phyloP scores from a whole-genome alignment of 2,329 filamentous ascomycete species.

The Mycosphaerella arachidis region DNA sequence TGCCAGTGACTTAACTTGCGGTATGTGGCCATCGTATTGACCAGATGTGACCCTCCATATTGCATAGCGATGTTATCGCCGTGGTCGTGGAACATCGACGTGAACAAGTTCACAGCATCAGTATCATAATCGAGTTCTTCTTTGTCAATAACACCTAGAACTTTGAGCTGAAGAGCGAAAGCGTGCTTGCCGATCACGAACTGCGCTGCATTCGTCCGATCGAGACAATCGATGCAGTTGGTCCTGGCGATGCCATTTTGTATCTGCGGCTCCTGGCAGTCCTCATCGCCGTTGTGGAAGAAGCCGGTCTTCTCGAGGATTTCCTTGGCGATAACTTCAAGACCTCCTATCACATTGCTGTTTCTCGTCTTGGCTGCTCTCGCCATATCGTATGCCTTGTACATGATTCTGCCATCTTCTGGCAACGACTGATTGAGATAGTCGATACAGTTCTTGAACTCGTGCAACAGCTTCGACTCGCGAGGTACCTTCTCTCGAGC shows the following conservation, averaged over 20 bases:
- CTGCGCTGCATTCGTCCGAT: slow-evolving; percentile 94
- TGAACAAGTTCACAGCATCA: slow-evolving; percentile 92
- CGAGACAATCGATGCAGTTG: slow-evolving; percentile 96
- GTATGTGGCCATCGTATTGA: slow-evolving; percentile 99
- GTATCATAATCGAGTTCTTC: slow-evolving; percentile 86
- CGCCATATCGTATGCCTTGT: slow-evolving; percentile 98
- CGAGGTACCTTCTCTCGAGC: slow-evolving; percentile 78
- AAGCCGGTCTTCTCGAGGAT: slow-evolving; percentile 84
- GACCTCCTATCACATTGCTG: slow-evolving; percentile 87
- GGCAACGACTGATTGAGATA: slow-evolving; percentile 96
- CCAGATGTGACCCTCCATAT: slow-evolving; percentile 93
- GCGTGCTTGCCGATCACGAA: slow-evolving; percentile 96
- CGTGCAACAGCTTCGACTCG: slow-evolving; percentile 83
- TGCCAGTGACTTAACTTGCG: slow-evolving; percentile 99
- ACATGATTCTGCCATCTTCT: slow-evolving; percentile 75
- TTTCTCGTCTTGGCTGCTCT: slow-evolving; percentile 85
- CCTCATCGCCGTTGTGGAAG: slow-evolving; percentile 83
- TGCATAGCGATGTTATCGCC: slow-evolving; percentile 97
- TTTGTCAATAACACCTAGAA: slow-evolving; percentile 77
- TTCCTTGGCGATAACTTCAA: slow-evolving; percentile 84
- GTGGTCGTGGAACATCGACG: slow-evolving; percentile 94
- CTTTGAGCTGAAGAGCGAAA: slow-evolving; percentile 85
- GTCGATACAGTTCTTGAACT: slow-evolving; percentile 80
- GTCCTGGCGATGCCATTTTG: slow-evolving; percentile 93
- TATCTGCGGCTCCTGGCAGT: slow-evolving; percentile 60